These are phyloP conservation scores for Claviceps capensis DNA, from an alignment of 2,329 filamentous ascomycete species.

Conservation along the genomic window DNA sequence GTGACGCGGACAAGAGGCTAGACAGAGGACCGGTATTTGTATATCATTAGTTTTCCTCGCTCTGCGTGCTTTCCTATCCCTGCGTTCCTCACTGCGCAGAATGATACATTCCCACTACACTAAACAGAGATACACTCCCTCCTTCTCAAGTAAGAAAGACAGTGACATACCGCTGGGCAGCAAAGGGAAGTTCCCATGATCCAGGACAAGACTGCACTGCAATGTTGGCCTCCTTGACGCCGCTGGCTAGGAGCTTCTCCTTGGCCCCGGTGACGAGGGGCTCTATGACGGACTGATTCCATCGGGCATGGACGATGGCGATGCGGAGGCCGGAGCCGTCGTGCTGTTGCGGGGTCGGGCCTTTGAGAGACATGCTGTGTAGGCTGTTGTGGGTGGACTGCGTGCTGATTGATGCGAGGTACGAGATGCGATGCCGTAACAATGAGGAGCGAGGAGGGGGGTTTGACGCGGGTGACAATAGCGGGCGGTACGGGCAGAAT, in stretches of 20 bases:
- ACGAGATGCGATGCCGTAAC: not conserved
- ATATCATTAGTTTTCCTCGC: not conserved
- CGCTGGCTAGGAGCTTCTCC: slow-evolving; percentile 61
- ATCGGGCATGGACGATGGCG: slow-evolving; percentile 89
- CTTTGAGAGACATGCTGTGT: slow-evolving; percentile 35
- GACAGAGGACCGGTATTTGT: not conserved
- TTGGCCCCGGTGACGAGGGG: slow-evolving; percentile 71
- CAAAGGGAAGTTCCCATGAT: slow-evolving; percentile 86
- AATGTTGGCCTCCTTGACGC: slow-evolving; percentile 81
- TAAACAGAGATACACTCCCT: no score
- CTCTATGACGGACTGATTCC: slow-evolving; percentile 83
- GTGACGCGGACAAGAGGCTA: slow-evolving; percentile 73
- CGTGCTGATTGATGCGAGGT: no score
- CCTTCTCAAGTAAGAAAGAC: not conserved
- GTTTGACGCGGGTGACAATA: no score
- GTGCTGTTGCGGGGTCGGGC: slow-evolving; percentile 42
- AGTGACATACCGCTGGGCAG: slow-evolving; percentile 57
- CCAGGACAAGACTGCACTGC: slow-evolving; percentile 82
- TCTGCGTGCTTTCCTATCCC: not conserved
- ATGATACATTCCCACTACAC: not conserved
- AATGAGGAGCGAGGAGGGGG: not conserved
- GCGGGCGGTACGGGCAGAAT: no score
- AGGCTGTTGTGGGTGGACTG: not conserved
- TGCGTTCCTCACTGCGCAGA: not conserved
- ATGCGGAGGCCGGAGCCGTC: slow-evolving; percentile 68